These are phyloP conservation scores for Verticillium zaregamsianum DNA, from an alignment of 2,329 filamentous ascomycete species.

Conservation along the genomic window DNA sequence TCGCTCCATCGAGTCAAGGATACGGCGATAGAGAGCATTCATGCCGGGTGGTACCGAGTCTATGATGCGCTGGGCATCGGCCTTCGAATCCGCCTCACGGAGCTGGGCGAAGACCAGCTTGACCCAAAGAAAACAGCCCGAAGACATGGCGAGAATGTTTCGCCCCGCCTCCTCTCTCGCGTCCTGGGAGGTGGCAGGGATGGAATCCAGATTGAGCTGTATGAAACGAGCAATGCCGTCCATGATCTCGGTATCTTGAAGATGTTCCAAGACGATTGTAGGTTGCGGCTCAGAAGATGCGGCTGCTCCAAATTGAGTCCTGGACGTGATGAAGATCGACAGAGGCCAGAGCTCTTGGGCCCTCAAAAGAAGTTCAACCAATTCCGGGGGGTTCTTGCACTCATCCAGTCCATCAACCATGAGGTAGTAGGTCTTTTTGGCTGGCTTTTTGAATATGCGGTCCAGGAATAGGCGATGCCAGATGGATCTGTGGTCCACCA, in stretches of 20 bases:
- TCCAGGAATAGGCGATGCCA: not conserved
- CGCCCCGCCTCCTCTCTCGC: not conserved
- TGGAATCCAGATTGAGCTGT: not conserved
- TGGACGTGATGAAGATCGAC: not conserved
- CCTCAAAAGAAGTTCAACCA: not conserved
- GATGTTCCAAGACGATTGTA: not conserved
- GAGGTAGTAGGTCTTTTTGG: not conserved
- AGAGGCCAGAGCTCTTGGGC: not conserved
- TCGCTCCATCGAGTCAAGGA: not conserved
- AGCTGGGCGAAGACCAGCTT: not conserved
- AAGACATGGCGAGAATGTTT: not conserved
- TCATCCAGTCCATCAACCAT: not conserved
- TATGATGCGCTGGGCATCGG: not conserved
- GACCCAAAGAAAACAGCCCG: not conserved
- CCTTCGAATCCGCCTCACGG: not conserved
- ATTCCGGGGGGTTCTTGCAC: not conserved
- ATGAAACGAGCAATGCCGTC: not conserved
- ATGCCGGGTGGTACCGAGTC: not conserved
- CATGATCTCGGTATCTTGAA: not conserved
- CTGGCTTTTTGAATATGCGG: not conserved
- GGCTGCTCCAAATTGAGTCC: not conserved
- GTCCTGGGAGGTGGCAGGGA: not conserved
- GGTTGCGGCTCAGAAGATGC: not conserved
- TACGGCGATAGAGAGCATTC: not conserved
- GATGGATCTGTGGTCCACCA: not conserved